Conservation (phyloP, 108 stramenopile genomes). For the Cyclotella kingstonii region DNA sequence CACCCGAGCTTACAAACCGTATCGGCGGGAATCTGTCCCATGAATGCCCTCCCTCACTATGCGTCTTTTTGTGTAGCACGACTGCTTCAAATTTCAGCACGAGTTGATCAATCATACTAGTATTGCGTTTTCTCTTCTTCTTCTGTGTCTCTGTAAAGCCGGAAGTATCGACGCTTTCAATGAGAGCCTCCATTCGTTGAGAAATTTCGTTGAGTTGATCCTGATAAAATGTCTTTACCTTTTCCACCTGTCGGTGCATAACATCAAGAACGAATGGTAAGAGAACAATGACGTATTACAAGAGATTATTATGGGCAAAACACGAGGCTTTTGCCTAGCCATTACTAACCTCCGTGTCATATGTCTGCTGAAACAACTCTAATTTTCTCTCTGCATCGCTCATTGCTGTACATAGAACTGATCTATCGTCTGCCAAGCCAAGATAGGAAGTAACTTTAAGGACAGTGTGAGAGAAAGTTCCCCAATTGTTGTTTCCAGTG, state of each 20-base stretch:
- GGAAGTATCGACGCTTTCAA: slow-evolving; percentile 55
- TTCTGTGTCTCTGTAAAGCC: slow-evolving; percentile 7
- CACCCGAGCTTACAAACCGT: background rate
- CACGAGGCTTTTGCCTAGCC: background rate
- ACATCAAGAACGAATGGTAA: background rate
- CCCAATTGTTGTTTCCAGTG: background rate
- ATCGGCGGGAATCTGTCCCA: background rate
- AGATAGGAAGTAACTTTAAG: slow-evolving; percentile 33
- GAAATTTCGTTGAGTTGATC: slow-evolving; percentile 58
- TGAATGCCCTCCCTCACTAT: background rate
- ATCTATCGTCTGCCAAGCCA: slow-evolving; percentile 25
- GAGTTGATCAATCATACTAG: background rate
- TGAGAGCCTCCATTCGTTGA: slow-evolving; percentile 55
- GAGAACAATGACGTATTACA: background rate
- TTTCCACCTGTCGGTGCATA: slow-evolving; percentile 13
- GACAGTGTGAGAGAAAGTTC: slow-evolving; percentile 13
- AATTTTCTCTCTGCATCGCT: slow-evolving; percentile 33
- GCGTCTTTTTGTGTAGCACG: background rate
- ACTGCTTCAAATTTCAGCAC: slow-evolving; percentile 14
- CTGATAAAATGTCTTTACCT: slow-evolving; percentile 61
- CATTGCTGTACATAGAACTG: slow-evolving; percentile 6
- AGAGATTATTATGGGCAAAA: background rate
- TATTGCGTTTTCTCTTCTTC: slow-evolving; percentile 1
- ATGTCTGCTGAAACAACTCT: slow-evolving; percentile 15
- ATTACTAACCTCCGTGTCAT: slow-evolving; percentile 44